A percentile compares a stretch with the other conserved stretches of the same genome.
Conservation (phyloP, 768 basidiomycete genomes). For the Suillus subluteus region DNA sequence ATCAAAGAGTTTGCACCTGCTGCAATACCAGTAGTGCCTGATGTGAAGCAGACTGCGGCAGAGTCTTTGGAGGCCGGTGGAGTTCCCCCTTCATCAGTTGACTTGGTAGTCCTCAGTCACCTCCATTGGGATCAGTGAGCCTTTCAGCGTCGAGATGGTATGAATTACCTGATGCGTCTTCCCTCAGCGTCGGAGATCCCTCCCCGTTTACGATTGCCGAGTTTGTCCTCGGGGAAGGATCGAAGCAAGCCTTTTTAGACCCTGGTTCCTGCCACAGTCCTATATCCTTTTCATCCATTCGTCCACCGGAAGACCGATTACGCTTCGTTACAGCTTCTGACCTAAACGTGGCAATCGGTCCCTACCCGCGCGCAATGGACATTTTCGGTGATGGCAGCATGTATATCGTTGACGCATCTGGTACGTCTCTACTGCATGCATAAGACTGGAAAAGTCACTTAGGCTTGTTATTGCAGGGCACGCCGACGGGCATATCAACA, state of each 20-base stretch:
- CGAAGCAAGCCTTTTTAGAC: constrained; percentile 31
- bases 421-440: neutral
- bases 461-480: constrained; percentile 35
- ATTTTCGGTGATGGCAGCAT: constrained; percentile 57
- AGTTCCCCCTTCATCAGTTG: constrained; percentile 43
- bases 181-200: constrained; percentile 49
- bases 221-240: constrained; percentile 48
- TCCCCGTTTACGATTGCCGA: constrained; percentile 44
- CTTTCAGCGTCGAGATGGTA: constrained; percentile 44
- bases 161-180: constrained; percentile 41
- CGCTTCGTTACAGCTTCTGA: constrained; percentile 35
- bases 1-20: constrained; percentile 44
- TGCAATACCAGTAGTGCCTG: constrained; percentile 19
- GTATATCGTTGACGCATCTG: constrained; percentile 56
- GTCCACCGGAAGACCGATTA: constrained; percentile 41
- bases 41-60: constrained; percentile 33
- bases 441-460: neutral
- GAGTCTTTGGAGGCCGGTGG: constrained; percentile 53
- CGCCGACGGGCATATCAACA: constrained; percentile 53
- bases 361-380: constrained; percentile 51
- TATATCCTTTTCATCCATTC: constrained; percentile 29
- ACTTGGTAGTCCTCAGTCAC: constrained; percentile 50
- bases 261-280: constrained; percentile 45
- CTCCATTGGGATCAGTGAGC: constrained; percentile 52
- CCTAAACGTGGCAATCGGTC: constrained; percentile 43